Conservation (phyloP, 768 basidiomycete species). For the Tubosaeta sp. region DNA sequence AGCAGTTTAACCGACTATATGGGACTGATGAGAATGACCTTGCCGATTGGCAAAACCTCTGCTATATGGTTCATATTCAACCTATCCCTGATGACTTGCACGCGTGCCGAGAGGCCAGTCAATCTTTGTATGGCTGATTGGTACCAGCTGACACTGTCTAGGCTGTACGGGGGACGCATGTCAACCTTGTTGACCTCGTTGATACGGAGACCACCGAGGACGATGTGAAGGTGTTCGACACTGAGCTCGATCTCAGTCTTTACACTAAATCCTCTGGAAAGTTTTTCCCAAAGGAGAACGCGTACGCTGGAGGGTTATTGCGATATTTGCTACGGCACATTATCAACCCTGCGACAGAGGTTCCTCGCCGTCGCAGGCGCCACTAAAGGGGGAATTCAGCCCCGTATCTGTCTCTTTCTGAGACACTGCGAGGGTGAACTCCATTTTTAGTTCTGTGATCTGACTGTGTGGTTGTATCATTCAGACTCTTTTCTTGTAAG, state of each 20-base stretch:
- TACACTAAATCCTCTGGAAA: conserved; percentile 10
- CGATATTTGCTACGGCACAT: conserved; percentile 15
- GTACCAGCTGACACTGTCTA: neutral
- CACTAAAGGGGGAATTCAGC: conserved; percentile 14
- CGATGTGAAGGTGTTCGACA: neutral
- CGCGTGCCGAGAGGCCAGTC: conserved; percentile 11
- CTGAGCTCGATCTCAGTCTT: conserved; percentile 8
- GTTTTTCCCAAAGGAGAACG: conserved; percentile 12
- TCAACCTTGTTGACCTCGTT: conserved; percentile 21
- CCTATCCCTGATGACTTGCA: conserved; percentile 7
- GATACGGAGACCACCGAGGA: conserved; percentile 5
- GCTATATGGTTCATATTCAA: conserved; percentile 1
- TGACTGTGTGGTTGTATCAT: no score
- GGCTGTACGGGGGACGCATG: neutral
- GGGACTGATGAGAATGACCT: conserved; percentile 6
- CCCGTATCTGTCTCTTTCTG: neutral
- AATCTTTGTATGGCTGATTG: neutral
- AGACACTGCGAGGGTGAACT: neutral
- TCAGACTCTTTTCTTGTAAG: no score
- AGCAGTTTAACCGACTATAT: conserved; percentile 14
- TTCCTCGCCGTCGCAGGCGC: neutral
- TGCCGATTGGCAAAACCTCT: conserved; percentile 9
- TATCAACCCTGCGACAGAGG: neutral
- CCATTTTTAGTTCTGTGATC: neutral
- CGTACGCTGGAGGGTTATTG: conserved; percentile 14